These are phyloP conservation scores for Mycotypha africana DNA, from an alignment of 371 early-diverging fungal species.

Conservation along the genomic window DNA sequence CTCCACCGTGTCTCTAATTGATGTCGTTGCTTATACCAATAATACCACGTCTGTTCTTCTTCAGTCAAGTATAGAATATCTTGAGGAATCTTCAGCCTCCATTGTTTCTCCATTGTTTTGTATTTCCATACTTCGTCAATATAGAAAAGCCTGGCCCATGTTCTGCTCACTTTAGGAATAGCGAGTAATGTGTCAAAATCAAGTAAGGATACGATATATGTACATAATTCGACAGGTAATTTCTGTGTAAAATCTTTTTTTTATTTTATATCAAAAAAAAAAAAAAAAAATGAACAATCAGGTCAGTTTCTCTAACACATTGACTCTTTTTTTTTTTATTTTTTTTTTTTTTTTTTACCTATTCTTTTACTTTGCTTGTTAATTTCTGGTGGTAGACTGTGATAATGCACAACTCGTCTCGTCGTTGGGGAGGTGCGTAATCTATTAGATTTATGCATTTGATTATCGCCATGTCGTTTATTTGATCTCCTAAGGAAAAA, in stretches of 20 bases:
- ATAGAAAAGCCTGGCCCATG: slow-evolving; percentile 17
- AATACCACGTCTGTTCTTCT: slow-evolving; percentile 23
- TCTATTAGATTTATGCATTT: neutral
- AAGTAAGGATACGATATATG: slow-evolving; percentile 20
- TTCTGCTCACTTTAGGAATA: slow-evolving; percentile 13
- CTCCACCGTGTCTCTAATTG: slow-evolving; percentile 32
- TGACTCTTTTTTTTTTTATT: neutral
- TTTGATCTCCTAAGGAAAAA: too few species aligned
- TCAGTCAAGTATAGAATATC: slow-evolving; percentile 1
- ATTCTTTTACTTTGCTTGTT: slow-evolving; percentile 7
- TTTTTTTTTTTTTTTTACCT: slow-evolving; percentile 1
- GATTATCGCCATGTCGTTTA: neutral
- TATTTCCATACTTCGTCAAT: slow-evolving; percentile 18
- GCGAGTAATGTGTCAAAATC: slow-evolving; percentile 14
- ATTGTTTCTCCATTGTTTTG: slow-evolving; percentile 8
- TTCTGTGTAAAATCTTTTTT: slow-evolving; percentile 13
- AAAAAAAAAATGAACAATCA: neutral
- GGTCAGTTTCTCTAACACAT: neutral
- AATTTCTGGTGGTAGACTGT: slow-evolving; percentile 3
- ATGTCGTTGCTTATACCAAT: slow-evolving; percentile 27
- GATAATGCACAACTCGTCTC: slow-evolving; percentile 8
- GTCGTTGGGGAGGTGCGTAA: too few species aligned
- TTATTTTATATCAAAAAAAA: neutral
- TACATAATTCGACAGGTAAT: slow-evolving; percentile 21
- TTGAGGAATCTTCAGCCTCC: slow-evolving; percentile 15